phyloP scores from a whole-genome alignment of 78 protist species.

The Dictyostelium intermedium region DNA sequence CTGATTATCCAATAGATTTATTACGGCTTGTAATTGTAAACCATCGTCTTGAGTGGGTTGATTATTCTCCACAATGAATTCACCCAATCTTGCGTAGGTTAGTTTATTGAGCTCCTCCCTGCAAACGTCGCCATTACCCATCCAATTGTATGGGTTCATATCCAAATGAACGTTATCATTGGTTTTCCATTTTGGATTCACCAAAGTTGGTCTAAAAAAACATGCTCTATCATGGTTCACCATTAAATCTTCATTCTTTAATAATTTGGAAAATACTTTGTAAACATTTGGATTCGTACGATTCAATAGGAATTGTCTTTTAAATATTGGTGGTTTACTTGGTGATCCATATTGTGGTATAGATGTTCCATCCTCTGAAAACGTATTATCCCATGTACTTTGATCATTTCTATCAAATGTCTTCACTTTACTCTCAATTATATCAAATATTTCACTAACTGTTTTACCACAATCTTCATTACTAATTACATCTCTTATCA shows the following conservation, averaged over 20 bases:
- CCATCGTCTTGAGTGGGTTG: slow-evolving; percentile 14
- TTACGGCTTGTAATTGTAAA: slow-evolving; percentile 28
- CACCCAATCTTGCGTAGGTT: background rate
- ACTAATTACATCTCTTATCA: slow-evolving; percentile 19
- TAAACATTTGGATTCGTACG: slow-evolving; percentile 39
- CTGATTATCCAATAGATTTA: slow-evolving; percentile 30
- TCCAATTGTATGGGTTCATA: slow-evolving; percentile 72
- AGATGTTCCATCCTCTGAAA: slow-evolving; percentile 22
- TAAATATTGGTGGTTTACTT: slow-evolving; percentile 56
- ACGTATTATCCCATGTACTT: slow-evolving; percentile 49
- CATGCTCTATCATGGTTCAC: slow-evolving; percentile 61
- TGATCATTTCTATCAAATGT: slow-evolving; percentile 45
- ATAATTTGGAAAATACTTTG: slow-evolving; percentile 17
- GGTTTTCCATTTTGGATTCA: slow-evolving; percentile 25
- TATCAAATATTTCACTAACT: slow-evolving; percentile 55
- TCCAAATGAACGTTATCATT: slow-evolving; percentile 56
- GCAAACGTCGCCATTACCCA: background rate
- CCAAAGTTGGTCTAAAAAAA: slow-evolving; percentile 58
- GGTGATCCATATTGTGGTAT: slow-evolving; percentile 62
- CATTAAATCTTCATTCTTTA: slow-evolving; percentile 24
- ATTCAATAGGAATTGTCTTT: slow-evolving; percentile 47
- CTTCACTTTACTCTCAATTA: slow-evolving; percentile 36
- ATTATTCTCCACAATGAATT: slow-evolving; percentile 66
- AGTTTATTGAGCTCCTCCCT: slow-evolving; percentile 10
- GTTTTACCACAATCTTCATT: slow-evolving; percentile 29